Conservation (phyloP, 1,284 basidiomycete genomes). For the Microbotryomycetes sp. region DNA sequence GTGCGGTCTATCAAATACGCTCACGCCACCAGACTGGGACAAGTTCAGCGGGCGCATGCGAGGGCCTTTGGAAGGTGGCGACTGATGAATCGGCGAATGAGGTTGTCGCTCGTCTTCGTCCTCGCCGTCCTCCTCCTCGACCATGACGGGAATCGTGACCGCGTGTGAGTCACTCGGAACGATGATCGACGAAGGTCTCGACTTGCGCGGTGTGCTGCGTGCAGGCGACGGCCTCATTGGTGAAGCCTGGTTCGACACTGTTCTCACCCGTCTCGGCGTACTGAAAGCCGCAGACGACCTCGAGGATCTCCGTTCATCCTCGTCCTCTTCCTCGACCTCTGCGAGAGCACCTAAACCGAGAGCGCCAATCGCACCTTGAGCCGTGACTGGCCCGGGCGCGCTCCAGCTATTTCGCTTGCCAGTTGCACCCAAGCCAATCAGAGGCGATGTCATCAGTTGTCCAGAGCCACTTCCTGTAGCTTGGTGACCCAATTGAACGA, state of each 20-base stretch:
- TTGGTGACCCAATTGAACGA: not conserved
- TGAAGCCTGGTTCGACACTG: not conserved
- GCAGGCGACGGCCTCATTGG: conserved; percentile 5
- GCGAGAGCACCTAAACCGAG: conserved; percentile 27
- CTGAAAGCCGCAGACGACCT: not conserved
- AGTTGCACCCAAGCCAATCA: conserved; percentile 24
- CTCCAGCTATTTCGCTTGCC: conserved; percentile 26
- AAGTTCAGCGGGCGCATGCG: not conserved
- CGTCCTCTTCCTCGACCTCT: conserved; percentile 31
- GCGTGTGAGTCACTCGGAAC: not conserved
- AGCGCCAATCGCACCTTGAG: conserved; percentile 19
- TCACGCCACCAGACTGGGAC: not conserved
- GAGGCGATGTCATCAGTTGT: conserved; percentile 6
- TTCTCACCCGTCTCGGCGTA: not conserved
- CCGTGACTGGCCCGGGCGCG: conserved; percentile 3
- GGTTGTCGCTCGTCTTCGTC: not conserved
- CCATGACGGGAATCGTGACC: conserved; percentile 1
- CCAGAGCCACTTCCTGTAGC: not conserved
- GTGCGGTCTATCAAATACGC: not conserved
- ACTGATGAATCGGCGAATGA: not conserved
- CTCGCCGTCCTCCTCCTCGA: not conserved
- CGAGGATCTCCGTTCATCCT: conserved; percentile 8
- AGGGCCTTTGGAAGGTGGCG: not conserved
- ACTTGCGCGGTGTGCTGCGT: conserved; percentile 13
- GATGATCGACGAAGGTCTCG: conserved; percentile 5